Conservation (phyloP, 2,329 filamentous ascomycete genomes). For the Laburnicola sp. region DNA sequence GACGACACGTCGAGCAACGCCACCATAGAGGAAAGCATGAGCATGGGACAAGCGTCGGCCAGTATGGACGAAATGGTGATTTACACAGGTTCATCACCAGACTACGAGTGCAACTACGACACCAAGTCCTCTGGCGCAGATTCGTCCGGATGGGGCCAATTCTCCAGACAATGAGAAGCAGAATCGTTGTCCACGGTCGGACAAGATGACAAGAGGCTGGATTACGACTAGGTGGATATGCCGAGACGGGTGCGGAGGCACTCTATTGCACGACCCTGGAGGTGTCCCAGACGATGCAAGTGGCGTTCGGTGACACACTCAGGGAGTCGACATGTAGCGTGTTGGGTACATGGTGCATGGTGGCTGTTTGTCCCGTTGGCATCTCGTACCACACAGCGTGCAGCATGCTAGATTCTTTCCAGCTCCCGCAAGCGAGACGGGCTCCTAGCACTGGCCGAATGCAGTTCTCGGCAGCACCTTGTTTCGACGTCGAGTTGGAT, state of each 20-base stretch:
- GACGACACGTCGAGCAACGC: constrained; percentile 34
- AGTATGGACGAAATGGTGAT: constrained; percentile 23
- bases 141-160: constrained; percentile 19
- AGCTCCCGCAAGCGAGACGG: constrained; percentile 26
- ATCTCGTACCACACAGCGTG: constrained; percentile 4
- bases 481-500: constrained; percentile 6
- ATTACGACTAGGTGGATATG: constrained; percentile 13
- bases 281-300: constrained; percentile 23
- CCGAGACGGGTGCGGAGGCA: constrained; percentile 17
- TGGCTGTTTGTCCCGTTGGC: constrained; percentile 14
- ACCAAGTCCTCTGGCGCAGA: constrained; percentile 24
- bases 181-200: background rate
- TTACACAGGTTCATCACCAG: constrained; percentile 29
- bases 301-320: constrained; percentile 32
- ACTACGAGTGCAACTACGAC: constrained; percentile 30
- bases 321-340: constrained; percentile 20
- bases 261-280: constrained; percentile 23
- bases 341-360: constrained; percentile 25
- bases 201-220: constrained; percentile 13
- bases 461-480: constrained; percentile 2
- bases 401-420: constrained; percentile 20
- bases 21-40: constrained; percentile 25
- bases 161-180: constrained; percentile 20
- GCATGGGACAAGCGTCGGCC: constrained; percentile 10
- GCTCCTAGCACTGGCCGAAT: background rate